Evolutionary conservation across 116 monocot species (phyloP).

Genomic region (Phalaenopsis hybrid): DNA sequence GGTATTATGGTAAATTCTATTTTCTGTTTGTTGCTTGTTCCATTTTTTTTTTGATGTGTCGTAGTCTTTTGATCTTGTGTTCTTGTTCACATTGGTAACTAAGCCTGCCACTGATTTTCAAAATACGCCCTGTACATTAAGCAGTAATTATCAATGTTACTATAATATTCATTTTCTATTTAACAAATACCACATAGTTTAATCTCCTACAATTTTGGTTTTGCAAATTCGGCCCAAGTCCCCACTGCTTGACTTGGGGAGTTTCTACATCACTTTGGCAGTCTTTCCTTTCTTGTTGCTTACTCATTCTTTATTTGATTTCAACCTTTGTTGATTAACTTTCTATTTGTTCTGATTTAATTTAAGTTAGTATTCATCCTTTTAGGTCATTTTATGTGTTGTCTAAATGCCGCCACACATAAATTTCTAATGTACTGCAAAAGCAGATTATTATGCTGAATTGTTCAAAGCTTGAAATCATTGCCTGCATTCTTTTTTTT

Average conservation of each 20-base stretch:
- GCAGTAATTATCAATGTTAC: neutral
- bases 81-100: neutral
- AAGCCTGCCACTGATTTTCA: neutral
- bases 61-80: neutral
- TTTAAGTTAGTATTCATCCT: neutral
- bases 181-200: neutral
- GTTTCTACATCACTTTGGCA: neutral
- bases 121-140: neutral
- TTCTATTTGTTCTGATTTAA: neutral
- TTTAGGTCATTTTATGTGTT: neutral
- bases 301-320: neutral
- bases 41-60: neutral
- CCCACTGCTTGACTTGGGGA: neutral
- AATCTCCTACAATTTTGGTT: neutral
- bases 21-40: conserved; percentile 9
- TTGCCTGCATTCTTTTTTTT: neutral
- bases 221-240: too few species aligned
- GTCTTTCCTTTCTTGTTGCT: neutral
- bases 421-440: neutral
- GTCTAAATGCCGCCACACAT: neutral
- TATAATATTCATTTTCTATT: neutral
- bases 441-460: neutral
- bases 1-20: conserved; percentile 45
- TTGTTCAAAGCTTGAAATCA: neutral
- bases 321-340: neutral